Conservation (phyloP, 1,284 basidiomycete genomes). For the Inonotus hispidus region DNA sequence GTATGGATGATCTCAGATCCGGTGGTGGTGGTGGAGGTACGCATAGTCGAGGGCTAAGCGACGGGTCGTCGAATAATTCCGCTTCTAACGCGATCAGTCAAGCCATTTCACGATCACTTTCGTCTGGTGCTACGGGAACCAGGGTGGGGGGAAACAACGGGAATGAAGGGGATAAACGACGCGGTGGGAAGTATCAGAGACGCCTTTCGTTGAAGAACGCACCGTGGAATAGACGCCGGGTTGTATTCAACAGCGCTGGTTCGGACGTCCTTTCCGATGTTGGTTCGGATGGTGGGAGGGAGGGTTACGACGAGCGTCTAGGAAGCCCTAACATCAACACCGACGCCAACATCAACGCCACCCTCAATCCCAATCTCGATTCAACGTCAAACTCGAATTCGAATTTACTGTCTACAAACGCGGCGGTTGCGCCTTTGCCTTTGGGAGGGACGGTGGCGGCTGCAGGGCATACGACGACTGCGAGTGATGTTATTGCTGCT, state of each 20-base stretch:
- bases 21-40: neutral
- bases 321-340: too few species aligned
- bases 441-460: neutral
- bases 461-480: neutral
- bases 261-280: conserved; percentile 3
- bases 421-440: neutral
- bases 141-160: neutral
- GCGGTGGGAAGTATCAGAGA: neutral
- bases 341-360: too few species aligned
- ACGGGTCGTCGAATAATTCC: neutral
- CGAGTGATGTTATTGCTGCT: conserved; percentile 7
- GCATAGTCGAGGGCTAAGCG: neutral
- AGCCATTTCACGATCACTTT: neutral
- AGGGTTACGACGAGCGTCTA: too few species aligned
- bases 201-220: conserved; percentile 2
- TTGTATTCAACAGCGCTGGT: conserved; percentile 3
- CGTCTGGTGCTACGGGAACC: neutral
- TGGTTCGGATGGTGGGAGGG: neutral
- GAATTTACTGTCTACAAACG: neutral
- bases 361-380: too few species aligned
- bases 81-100: neutral
- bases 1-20: neutral
- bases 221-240: conserved; percentile 6
- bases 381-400: too few species aligned
- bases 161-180: neutral